Percentiles rank a stretch among this genome's conserved stretches.
These are phyloP conservation scores for Drechmeria coniospora DNA, from an alignment of 2,329 filamentous ascomycete species.

Conservation along the genomic window DNA sequence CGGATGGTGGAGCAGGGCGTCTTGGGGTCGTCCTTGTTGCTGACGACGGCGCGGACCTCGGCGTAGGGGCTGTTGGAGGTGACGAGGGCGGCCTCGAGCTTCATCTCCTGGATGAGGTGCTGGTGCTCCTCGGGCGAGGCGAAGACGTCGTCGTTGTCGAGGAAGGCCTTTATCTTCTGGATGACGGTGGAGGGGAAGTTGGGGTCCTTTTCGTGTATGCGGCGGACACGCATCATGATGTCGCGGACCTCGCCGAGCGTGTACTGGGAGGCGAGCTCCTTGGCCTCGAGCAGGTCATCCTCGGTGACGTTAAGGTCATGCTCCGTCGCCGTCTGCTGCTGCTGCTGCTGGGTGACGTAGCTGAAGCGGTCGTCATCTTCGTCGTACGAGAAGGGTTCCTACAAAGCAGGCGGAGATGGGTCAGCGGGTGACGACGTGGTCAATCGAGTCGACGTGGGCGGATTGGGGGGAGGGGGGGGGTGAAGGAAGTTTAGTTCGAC, in stretches of 20 bases:
- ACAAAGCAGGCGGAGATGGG: too few relatives aligned
- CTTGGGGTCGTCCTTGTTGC: conserved; percentile 36
- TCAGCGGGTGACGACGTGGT: too few relatives aligned
- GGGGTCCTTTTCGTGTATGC: conserved; percentile 26
- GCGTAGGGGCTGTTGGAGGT: conserved; percentile 41
- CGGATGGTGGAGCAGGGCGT: conserved; percentile 38
- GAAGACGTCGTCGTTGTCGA: conserved; percentile 28
- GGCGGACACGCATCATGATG: conserved; percentile 24
- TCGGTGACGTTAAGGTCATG: conserved; percentile 29
- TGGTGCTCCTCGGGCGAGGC: conserved; percentile 29
- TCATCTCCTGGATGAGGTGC: conserved; percentile 36
- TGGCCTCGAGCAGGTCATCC: conserved; percentile 29
- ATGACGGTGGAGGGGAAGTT: conserved; percentile 25
- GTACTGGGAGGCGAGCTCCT: conserved; percentile 25
- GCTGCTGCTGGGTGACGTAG: conserved; percentile 12
- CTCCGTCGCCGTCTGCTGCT: conserved; percentile 11
- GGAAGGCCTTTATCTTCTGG: conserved; percentile 24
- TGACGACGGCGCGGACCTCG: conserved; percentile 39
- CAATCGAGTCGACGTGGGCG: too few relatives aligned
- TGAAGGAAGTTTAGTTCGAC: too few relatives aligned
- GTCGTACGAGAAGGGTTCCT: conserved; percentile 23
- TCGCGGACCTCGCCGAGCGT: conserved; percentile 26
- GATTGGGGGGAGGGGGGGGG: too few relatives aligned
- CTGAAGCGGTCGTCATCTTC: conserved; percentile 21
- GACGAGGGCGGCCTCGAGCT: conserved; percentile 37